Percentiles rank a stretch among this genome's conserved stretches.
These are phyloP conservation scores for Fragaria ananassa DNA, from an alignment of 306 rosid species.

Conservation along the genomic window DNA sequence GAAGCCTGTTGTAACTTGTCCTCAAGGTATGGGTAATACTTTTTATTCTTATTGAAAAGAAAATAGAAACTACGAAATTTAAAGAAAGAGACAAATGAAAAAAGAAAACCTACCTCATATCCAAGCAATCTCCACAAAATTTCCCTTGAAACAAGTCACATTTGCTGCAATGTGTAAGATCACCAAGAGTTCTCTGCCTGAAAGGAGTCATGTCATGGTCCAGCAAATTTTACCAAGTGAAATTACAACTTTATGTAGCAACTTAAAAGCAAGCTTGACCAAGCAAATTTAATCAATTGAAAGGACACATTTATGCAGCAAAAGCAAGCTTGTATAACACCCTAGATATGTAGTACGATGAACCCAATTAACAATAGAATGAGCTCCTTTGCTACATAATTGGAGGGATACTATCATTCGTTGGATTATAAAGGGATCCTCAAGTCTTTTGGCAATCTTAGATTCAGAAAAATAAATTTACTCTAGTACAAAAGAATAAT, in stretches of 20 bases:
- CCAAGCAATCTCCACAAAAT: constrained; percentile 85
- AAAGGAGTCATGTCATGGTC: constrained; percentile 32
- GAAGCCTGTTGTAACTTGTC: background rate
- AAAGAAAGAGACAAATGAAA: background rate
- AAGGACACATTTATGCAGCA: background rate
- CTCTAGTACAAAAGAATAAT: background rate
- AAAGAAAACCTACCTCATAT: constrained; percentile 44
- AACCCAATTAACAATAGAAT: background rate
- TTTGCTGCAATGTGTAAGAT: constrained; percentile 51
- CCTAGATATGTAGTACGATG: background rate
- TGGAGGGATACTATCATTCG: background rate
- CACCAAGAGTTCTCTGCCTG: constrained; percentile 61
- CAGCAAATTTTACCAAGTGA: constrained; percentile 54
- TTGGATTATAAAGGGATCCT: background rate
- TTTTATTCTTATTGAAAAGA: background rate
- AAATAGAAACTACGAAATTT: background rate
- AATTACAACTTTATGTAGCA: background rate
- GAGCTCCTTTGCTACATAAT: background rate
- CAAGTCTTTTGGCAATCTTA: background rate
- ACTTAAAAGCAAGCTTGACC: background rate
- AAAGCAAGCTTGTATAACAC: background rate
- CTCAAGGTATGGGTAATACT: background rate
- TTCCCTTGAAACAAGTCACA: constrained; percentile 57
- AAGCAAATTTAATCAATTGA: background rate
- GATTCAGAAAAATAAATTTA: background rate